Base-by-base conservation (phyloP, 768 basidiomycete genomes). In the Kwoniella dendrophila region DNA sequence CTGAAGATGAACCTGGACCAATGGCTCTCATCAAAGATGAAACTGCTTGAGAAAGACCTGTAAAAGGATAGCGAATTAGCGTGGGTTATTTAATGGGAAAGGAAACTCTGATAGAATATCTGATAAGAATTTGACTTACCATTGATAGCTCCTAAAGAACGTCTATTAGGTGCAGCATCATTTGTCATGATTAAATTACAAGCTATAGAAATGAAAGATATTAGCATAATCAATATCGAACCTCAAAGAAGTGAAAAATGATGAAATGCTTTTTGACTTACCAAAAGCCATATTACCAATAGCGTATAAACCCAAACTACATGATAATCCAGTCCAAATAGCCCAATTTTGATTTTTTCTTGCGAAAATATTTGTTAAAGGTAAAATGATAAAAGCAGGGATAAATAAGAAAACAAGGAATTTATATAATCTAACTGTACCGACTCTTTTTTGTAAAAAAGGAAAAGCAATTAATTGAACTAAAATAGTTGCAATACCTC, bases 151-250 rank as follows among this genome's bases (percentile, higher is more conserved):
- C 72, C 72, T 0, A 74, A 43, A 4, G 59, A 53, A 24, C 60
- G 63, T 22, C 63, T 26, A 43, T 62, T 62, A 5, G 72, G 72
- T 5, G 72, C 72, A 22, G 70, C 69, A 40, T 64, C 63, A 44
- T 74, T 74, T 14, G 58, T 60, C 70, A 74, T 71, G 45, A 74
- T 56, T 30, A 74, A 54, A 27, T 74, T 74, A 55, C 72, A 74
- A 11, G 67, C 72, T 72, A 55, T 33, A 50, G 18, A 29, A 26
- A 20, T 40, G 11, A 11, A 40, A 26, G 36, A 3, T 10, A 41
- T 45, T 16, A 49, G 33, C 20, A 7, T 36, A 12, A 45, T 22
- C 12, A 49, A 22, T 18, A 10, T 29, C 8, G 7, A 14, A 51
- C n/a, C n/a, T n/a, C n/a, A n/a, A n/a, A n/a, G n/a, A n/a, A n/a